Conservation (phyloP, 1,139 yeast genomes). For the Yamadazyma atmosphaerica region DNA sequence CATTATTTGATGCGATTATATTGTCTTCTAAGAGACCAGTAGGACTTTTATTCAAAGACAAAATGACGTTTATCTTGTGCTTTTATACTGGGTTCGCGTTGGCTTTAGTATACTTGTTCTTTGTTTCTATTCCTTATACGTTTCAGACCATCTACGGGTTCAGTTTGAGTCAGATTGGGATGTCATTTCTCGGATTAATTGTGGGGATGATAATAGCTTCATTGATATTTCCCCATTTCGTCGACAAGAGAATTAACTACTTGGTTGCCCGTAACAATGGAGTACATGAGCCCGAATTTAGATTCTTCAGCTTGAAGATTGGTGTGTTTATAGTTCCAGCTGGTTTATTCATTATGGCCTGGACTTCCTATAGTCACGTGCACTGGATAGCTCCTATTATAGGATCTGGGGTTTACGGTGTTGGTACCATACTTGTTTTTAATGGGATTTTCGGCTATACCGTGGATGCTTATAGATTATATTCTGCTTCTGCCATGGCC, state of each 20-base stretch:
- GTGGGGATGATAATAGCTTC: constrained; percentile 44
- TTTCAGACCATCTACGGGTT: constrained; percentile 50
- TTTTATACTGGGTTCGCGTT: constrained; percentile 61
- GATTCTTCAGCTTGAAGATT: constrained; percentile 37
- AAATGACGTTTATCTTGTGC: constrained; percentile 62
- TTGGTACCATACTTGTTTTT: constrained; percentile 41
- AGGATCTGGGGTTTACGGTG: constrained; percentile 37
- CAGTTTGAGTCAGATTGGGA: constrained; percentile 36
- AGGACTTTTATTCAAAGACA: constrained; percentile 52
- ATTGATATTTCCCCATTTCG: constrained; percentile 20
- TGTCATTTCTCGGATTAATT: constrained; percentile 54
- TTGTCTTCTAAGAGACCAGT: constrained; percentile 54
- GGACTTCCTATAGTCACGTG: constrained; percentile 37
- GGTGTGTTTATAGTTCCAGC: constrained; percentile 37
- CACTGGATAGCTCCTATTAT: constrained; percentile 46
- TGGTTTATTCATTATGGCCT: constrained; percentile 41
- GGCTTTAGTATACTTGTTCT: constrained; percentile 62
- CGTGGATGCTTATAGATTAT: constrained; percentile 40
- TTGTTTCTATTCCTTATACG: constrained; percentile 62
- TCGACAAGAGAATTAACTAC: constrained; percentile 23
- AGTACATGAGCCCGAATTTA: constrained; percentile 34
- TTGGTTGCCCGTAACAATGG: constrained; percentile 30
- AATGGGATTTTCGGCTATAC: constrained; percentile 40
- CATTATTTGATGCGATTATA: constrained; percentile 30
- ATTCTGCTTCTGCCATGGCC: constrained; percentile 44